Evolutionary conservation across 2,329 filamentous ascomycete species (phyloP).

Genomic region (Xylariaceae sp.): DNA sequence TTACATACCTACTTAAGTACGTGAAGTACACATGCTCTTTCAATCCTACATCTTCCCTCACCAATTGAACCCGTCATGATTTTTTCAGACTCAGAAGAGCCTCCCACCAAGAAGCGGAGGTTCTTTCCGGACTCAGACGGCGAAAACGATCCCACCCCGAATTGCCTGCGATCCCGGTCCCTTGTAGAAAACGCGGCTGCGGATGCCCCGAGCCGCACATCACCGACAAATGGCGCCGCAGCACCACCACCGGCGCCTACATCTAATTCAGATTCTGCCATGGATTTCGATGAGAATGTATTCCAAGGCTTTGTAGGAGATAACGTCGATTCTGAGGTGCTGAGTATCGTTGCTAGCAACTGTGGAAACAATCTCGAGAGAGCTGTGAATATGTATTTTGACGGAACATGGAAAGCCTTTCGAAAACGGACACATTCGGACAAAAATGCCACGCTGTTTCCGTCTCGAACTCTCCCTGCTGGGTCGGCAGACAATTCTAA

Average conservation of each 20-base stretch:
- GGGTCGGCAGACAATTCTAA: conserved; percentile 14
- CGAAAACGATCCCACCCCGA: conserved; percentile 27
- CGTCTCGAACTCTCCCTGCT: conserved; percentile 10
- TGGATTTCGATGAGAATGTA: conserved; percentile 56
- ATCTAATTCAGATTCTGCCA: conserved; percentile 20
- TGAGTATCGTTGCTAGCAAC: conserved; percentile 54
- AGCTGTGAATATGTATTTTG: conserved; percentile 71
- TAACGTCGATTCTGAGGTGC: conserved; percentile 51
- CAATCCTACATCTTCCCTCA: background rate
- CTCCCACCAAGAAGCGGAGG: conserved; percentile 41
- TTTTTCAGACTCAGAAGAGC: conserved; percentile 39
- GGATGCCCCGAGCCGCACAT: conserved; percentile 25
- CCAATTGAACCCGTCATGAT: conserved; percentile 41
- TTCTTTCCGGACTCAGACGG: conserved; percentile 46
- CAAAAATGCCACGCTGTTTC: conserved; percentile 17
- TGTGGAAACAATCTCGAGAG: conserved; percentile 62
- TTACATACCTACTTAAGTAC: background rate
- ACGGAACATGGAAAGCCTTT: conserved; percentile 65
- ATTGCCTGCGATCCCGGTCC: conserved; percentile 19
- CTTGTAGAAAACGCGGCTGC: conserved; percentile 26
- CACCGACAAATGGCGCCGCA: background rate
- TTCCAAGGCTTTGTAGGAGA: conserved; percentile 65
- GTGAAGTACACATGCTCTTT: background rate
- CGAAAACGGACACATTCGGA: conserved; percentile 37
- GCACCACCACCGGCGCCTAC: conserved; percentile 14